Percentiles rank a stretch among this genome's conserved stretches.
Conservation (phyloP, 768 basidiomycete genomes). For the Auricularia sp. region DNA sequence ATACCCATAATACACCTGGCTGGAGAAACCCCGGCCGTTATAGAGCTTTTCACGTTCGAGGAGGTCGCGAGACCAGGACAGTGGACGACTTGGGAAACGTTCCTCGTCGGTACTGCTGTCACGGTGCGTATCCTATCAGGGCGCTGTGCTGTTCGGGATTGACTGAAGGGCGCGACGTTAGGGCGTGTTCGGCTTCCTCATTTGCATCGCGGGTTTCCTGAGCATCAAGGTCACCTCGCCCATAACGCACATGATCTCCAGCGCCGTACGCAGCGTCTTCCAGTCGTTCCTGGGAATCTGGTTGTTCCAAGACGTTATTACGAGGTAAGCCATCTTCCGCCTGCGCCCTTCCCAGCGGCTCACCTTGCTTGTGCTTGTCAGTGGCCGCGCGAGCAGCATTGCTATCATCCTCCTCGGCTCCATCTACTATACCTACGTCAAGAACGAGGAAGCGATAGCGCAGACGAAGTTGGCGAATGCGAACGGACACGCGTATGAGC, state of each 20-base stretch:
- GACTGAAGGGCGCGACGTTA: slow-evolving; percentile 20
- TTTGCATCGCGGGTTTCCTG: slow-evolving; percentile 85
- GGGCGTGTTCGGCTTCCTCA: slow-evolving; percentile 86
- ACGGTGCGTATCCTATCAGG: slow-evolving; percentile 41
- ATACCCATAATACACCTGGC: slow-evolving; percentile 62
- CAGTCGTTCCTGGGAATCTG: slow-evolving; percentile 77
- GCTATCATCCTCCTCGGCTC: slow-evolving; percentile 74
- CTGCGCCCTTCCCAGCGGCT: not conserved
- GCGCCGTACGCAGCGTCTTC: slow-evolving; percentile 88
- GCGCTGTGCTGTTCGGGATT: too few species aligned
- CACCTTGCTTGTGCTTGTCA: slow-evolving; percentile 19
- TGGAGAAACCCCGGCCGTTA: slow-evolving; percentile 62
- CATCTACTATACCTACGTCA: slow-evolving; percentile 80
- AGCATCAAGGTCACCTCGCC: slow-evolving; percentile 97
- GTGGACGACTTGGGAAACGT: slow-evolving; percentile 30
- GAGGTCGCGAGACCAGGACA: slow-evolving; percentile 9
- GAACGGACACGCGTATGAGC: slow-evolving; percentile 39
- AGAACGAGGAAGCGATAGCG: slow-evolving; percentile 32
- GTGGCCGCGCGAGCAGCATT: slow-evolving; percentile 75
- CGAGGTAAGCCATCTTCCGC: slow-evolving; percentile 41
- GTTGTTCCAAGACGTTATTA: slow-evolving; percentile 74
- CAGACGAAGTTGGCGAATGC: slow-evolving; percentile 12
- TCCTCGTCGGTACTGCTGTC: slow-evolving; percentile 68
- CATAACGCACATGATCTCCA: slow-evolving; percentile 95
- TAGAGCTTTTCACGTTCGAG: slow-evolving; percentile 45